These are phyloP conservation scores for Bombardia bombarda DNA, from an alignment of 495 filamentous ascomycete genomes.

Conservation along the genomic window DNA sequence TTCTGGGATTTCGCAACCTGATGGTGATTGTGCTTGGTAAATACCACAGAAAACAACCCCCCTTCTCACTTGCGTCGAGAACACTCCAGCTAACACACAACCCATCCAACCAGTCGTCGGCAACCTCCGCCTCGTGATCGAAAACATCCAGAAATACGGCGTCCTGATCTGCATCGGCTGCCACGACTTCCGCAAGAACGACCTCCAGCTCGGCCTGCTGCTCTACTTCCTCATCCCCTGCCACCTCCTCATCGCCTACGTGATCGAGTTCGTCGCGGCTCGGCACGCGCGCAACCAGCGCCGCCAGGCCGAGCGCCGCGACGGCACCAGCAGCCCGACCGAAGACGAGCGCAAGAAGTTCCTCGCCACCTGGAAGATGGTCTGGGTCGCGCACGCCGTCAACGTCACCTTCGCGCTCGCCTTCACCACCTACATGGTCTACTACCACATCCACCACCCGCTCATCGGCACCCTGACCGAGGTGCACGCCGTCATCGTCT, in stretches of 20 bases:
- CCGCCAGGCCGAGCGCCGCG: constrained; percentile 49
- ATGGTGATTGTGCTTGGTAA: constrained; percentile 90
- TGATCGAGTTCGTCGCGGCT: constrained; percentile 77
- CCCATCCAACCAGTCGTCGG: constrained; percentile 57
- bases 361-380: constrained; percentile 64
- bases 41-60: constrained; percentile 1
- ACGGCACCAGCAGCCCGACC: constrained; percentile 39
- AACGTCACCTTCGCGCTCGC: constrained; percentile 77
- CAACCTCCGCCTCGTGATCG: constrained; percentile 87
- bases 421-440: constrained; percentile 77
- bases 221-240: constrained; percentile 82
- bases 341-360: constrained; percentile 53
- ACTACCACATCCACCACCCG: constrained; percentile 84
- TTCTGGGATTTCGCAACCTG: constrained; percentile 87
- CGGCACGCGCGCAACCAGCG: constrained; percentile 61
- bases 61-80: neutral
- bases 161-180: constrained; percentile 88
- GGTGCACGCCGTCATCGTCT: constrained; percentile 88
- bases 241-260: constrained; percentile 80
- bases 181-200: constrained; percentile 75
- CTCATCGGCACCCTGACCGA: constrained; percentile 87
- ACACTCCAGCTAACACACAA: neutral
- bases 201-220: constrained; percentile 63
- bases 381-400: constrained; percentile 69
- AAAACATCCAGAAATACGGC: constrained; percentile 98